Base-by-base conservation (phyloP, 2,329 filamentous ascomycete genomes). In the Trichoderma sp. region DNA sequence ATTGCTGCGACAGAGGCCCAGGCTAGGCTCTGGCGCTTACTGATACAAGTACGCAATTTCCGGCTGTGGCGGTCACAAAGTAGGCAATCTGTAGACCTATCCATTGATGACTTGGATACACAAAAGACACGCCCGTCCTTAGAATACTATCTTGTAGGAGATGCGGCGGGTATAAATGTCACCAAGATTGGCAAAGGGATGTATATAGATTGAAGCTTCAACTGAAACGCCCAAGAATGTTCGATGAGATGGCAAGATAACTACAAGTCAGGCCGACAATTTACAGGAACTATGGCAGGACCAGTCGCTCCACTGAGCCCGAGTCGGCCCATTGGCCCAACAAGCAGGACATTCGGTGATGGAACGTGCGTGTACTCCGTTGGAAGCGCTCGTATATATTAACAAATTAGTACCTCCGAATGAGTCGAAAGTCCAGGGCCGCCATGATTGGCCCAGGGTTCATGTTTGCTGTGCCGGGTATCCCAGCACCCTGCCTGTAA, bases 361-460 rank as follows among this genome's bases (percentile, higher is more conserved):
- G 26, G 67, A 53, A 53, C 62, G 8, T 26, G 56, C n/a, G 28
- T 36, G n/a, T 62, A 26, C 39, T 62, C 57, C 67, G 39, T 28
- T 12, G 24, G 26, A 60, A 58, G 53, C n/a, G 24, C 34, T 60
- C 65, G 53, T 60, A 69, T 61, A 47, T 26, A 32, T 32, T 18
- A 47, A 39, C 18, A 43, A 43, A 47, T 30, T 26, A 47, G 53
- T 47, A 58, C 51, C 56, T 28, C 24, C 21, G 14, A 28, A 47
- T 47, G n/a, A 61, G 56, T 28, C 5, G 15, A 62, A 62, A 36
- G 21, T 4, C 30, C 28, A 11, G 67, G 39, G 24, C 12, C 7
- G 39, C 67, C 67, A 62, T 53, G 57, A 62, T 70, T 62, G 28
- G 39, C 67, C 39, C 67, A 62, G 39, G 67, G 57, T 51, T 62